A percentile compares a stretch with the other conserved stretches of the same genome.
phyloP scores from a whole-genome alignment of 768 basidiomycete species.

The Leucocoprinus sp. region DNA sequence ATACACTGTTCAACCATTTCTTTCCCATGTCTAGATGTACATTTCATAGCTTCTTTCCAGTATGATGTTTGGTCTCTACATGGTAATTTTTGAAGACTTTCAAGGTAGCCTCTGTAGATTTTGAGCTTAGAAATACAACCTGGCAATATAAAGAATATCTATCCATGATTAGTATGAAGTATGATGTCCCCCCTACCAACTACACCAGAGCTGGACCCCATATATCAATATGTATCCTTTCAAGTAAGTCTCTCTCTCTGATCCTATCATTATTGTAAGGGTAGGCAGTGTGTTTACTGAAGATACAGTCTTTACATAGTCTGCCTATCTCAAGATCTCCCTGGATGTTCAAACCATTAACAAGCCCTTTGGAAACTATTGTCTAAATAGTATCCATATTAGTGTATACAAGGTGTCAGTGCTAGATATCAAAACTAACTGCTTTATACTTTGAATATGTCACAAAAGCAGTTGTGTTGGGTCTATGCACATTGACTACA shows the following conservation, averaged over 20 bases:
- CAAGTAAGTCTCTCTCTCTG: constrained; percentile 13
- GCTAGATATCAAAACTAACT: constrained; percentile 18
- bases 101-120: constrained; percentile 14
- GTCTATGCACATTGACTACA: no score
- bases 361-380: constrained; percentile 12
- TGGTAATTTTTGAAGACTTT: constrained; percentile 12
- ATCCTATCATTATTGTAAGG: constrained; percentile 18
- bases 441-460: constrained; percentile 15
- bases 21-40: constrained; percentile 13
- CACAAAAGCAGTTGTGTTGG: no score
- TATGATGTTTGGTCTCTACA: constrained; percentile 13
- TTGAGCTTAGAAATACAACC: constrained; percentile 17
- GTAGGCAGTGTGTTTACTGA: constrained; percentile 14
- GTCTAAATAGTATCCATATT: constrained; percentile 9
- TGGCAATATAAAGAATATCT: constrained; percentile 12
- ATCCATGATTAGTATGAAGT: constrained; percentile 21
- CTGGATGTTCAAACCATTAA: constrained; percentile 16
- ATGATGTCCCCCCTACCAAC: constrained; percentile 14
- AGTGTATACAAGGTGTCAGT: constrained; percentile 20
- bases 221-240: constrained; percentile 18
- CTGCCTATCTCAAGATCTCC: constrained; percentile 4
- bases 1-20: neutral
- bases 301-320: constrained; percentile 21
- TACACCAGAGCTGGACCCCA: constrained; percentile 17
- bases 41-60: constrained; percentile 7